Conservation (phyloP, 1,139 yeast species). For the Geotrichum citri-aurantii region DNA sequence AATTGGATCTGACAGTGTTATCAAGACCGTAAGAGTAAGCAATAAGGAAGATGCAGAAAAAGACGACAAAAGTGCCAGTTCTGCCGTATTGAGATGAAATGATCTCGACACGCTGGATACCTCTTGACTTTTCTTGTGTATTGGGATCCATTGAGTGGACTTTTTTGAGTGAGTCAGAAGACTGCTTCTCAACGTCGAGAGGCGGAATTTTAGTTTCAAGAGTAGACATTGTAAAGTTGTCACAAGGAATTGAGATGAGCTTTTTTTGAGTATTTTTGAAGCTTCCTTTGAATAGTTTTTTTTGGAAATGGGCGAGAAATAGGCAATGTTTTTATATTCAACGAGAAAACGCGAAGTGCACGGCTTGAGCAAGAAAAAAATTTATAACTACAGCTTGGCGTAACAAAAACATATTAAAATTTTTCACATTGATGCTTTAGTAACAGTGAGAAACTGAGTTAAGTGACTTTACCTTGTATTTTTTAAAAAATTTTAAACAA, state of each 20-base stretch:
- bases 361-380: not conserved
- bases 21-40: constrained; percentile 68
- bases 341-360: not conserved
- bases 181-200: not conserved
- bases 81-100: constrained; percentile 34
- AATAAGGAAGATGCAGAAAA: constrained; percentile 50
- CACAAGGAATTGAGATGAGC: not conserved
- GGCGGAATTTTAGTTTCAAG: not conserved
- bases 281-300: too few species aligned
- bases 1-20: constrained; percentile 46
- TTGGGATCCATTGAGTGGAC: not conserved
- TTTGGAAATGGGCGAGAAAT: too few species aligned
- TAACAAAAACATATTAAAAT: too few species aligned
- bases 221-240: not conserved
- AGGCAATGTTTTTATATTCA: too few species aligned
- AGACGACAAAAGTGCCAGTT: constrained; percentile 39
- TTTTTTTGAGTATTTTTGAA: too few species aligned
- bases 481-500: too few species aligned
- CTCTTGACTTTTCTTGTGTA: constrained; percentile 24
- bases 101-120: constrained; percentile 38
- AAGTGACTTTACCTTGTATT: too few species aligned
- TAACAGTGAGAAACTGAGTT: too few species aligned
- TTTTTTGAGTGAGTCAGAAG: not conserved
- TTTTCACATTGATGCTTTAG: too few species aligned
- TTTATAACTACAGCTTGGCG: too few species aligned